Conservation (phyloP, 495 filamentous ascomycete genomes). For the Parathielavia appendiculata region DNA sequence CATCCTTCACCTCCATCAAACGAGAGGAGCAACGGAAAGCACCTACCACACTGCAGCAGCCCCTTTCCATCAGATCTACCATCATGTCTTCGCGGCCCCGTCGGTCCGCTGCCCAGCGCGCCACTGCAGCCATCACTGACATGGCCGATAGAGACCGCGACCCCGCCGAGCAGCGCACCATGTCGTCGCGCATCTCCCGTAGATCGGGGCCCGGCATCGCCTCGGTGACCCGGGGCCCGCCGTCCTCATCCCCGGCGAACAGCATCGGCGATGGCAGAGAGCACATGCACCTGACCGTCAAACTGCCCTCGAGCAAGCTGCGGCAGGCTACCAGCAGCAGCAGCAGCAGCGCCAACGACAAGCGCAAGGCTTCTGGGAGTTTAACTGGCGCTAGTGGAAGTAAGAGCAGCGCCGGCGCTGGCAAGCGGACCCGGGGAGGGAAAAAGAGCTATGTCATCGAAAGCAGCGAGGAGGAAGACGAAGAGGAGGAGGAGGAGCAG, state of each 20-base stretch:
- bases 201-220: constrained; percentile 43
- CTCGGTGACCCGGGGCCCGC: constrained; percentile 53
- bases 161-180: constrained; percentile 33
- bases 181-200: constrained; percentile 46
- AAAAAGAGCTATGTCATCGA: constrained; percentile 67
- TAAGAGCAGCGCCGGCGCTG: constrained; percentile 48
- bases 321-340: constrained; percentile 62
- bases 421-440: constrained; percentile 54
- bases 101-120: constrained; percentile 46
- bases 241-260: constrained; percentile 34
- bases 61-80: constrained; percentile 1
- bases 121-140: constrained; percentile 47
- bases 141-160: constrained; percentile 44
- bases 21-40: background rate
- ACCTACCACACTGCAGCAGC: constrained; percentile 2
- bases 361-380: constrained; percentile 20
- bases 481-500: constrained; percentile 42
- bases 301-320: constrained; percentile 75
- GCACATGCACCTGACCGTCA: constrained; percentile 75
- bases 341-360: constrained; percentile 42
- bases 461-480: constrained; percentile 49
- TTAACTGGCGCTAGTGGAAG: constrained; percentile 4
- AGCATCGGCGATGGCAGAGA: constrained; percentile 49
- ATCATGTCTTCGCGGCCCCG: constrained; percentile 42
- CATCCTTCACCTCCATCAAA: too few relatives aligned